Conservation (phyloP, 2,329 filamentous ascomycete species). For the Aureobasidium subglaciale region DNA sequence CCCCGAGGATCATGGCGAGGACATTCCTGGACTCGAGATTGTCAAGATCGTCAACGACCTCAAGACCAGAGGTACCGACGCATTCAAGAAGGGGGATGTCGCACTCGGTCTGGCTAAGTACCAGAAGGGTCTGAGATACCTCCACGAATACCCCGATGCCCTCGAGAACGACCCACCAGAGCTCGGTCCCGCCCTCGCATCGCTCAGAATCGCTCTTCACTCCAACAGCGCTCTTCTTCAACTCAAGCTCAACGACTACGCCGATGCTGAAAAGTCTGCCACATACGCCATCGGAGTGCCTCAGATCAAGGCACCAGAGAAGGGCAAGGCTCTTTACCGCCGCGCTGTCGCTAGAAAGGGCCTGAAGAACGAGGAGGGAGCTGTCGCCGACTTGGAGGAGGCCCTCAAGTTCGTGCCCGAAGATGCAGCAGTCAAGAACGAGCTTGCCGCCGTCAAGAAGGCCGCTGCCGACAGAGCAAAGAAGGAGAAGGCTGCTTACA, state of each 20-base stretch:
- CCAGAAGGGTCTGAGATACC: constrained; percentile 82
- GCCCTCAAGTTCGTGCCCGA: constrained; percentile 48
- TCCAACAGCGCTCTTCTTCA: constrained; percentile 82
- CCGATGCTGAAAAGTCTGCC: constrained; percentile 64
- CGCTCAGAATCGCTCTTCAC: constrained; percentile 78
- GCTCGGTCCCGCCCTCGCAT: constrained; percentile 58
- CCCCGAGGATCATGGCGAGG: constrained; percentile 71
- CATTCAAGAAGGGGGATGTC: constrained; percentile 75
- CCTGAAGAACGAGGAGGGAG: constrained; percentile 77
- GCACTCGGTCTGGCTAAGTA: constrained; percentile 78
- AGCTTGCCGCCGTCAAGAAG: constrained; percentile 73
- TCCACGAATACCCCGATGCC: constrained; percentile 72
- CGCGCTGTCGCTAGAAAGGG: constrained; percentile 68
- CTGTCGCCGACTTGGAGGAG: constrained; percentile 41
- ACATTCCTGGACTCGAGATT: constrained; percentile 60
- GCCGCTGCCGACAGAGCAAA: constrained; percentile 63
- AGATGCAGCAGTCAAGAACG: constrained; percentile 67
- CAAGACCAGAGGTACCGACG: constrained; percentile 87
- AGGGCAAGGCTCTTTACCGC: constrained; percentile 83
- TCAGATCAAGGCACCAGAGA: constrained; percentile 63
- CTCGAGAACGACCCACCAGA: constrained; percentile 63
- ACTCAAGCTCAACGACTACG: constrained; percentile 68
- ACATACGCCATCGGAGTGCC: constrained; percentile 63
- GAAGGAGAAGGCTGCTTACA: constrained; percentile 88
- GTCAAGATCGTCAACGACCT: constrained; percentile 74